These are phyloP conservation scores for Trametes cubensis DNA, from an alignment of 768 basidiomycete genomes.

Conservation along the genomic window DNA sequence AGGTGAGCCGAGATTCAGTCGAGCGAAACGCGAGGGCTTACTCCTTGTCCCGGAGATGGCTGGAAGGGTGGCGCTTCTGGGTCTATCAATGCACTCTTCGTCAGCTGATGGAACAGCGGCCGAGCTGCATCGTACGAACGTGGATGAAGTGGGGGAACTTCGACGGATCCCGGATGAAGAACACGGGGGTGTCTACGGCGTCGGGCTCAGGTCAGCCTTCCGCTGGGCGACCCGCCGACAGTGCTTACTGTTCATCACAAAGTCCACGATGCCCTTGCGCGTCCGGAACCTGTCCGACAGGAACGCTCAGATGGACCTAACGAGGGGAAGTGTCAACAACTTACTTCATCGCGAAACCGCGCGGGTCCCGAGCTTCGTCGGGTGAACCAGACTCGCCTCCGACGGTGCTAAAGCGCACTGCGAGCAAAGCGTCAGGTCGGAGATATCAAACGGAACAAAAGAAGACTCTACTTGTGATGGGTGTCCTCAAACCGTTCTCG, in stretches of 20 bases:
- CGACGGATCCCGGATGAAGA: slow-evolving; percentile 49
- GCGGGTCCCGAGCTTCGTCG: slow-evolving; percentile 52
- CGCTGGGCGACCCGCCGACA: not conserved
- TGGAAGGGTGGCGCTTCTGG: slow-evolving; percentile 52
- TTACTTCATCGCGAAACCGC: slow-evolving; percentile 55
- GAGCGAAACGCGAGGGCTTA: slow-evolving; percentile 19
- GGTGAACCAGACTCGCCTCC: slow-evolving; percentile 53
- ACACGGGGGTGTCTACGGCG: slow-evolving; percentile 48
- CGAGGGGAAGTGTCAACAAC: slow-evolving; percentile 29
- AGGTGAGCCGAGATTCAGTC: slow-evolving; percentile 6
- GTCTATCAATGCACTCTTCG: slow-evolving; percentile 37
- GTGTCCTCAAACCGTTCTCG: slow-evolving; percentile 38
- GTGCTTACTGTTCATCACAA: slow-evolving; percentile 36
- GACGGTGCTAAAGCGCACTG: slow-evolving; percentile 59
- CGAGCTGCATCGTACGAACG: slow-evolving; percentile 11
- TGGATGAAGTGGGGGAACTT: slow-evolving; percentile 54
- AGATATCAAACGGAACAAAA: not conserved
- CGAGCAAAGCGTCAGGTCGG: slow-evolving; percentile 8
- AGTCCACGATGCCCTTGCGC: slow-evolving; percentile 41
- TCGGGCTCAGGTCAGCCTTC: not conserved
- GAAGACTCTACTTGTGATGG: slow-evolving; percentile 34
- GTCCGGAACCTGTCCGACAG: slow-evolving; percentile 37
- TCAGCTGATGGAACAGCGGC: not conserved
- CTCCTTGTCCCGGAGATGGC: slow-evolving; percentile 48
- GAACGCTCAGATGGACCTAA: not conserved